A percentile compares a stretch with the other conserved stretches of the same genome.
phyloP scores from a whole-genome alignment of 2,329 filamentous ascomycete genomes.

The Cladobotryum protrusum region DNA sequence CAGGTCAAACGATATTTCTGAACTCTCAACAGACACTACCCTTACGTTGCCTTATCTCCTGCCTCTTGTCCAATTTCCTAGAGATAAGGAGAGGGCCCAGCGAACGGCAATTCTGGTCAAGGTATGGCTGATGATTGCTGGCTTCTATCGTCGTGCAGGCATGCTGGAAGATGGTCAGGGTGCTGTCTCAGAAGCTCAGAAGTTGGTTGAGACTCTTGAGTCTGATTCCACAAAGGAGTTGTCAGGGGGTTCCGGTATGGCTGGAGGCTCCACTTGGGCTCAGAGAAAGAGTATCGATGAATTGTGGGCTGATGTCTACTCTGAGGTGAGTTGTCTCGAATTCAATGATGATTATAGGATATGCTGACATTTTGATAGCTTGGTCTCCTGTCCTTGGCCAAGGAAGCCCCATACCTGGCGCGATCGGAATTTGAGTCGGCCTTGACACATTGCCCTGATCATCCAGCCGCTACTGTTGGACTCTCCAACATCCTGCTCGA shows the following conservation, averaged over 20 bases:
- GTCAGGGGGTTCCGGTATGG: slow-evolving; percentile 55
- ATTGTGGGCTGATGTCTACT: slow-evolving; percentile 75
- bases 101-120: slow-evolving; percentile 57
- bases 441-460: slow-evolving; percentile 71
- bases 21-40: slow-evolving; percentile 33
- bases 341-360: neutral
- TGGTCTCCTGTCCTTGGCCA: slow-evolving; percentile 59
- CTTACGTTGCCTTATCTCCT: slow-evolving; percentile 42
- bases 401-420: slow-evolving; percentile 59
- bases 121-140: slow-evolving; percentile 86
- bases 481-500: slow-evolving; percentile 82
- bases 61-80: slow-evolving; percentile 49
- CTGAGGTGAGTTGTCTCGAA: slow-evolving; percentile 57
- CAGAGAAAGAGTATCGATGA: slow-evolving; percentile 76
- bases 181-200: slow-evolving; percentile 74
- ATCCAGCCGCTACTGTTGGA: slow-evolving; percentile 72
- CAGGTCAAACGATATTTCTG: slow-evolving; percentile 34
- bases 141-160: slow-evolving; percentile 76
- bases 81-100: slow-evolving; percentile 45
- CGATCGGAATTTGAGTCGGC: slow-evolving; percentile 76
- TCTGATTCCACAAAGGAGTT: slow-evolving; percentile 55
- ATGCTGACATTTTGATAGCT: slow-evolving; percentile 41
- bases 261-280: slow-evolving; percentile 67
- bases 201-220: slow-evolving; percentile 67
- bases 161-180: slow-evolving; percentile 75